These are phyloP conservation scores for Fusarium sororula DNA, from an alignment of 2,329 filamentous ascomycete species.

Conservation along the genomic window DNA sequence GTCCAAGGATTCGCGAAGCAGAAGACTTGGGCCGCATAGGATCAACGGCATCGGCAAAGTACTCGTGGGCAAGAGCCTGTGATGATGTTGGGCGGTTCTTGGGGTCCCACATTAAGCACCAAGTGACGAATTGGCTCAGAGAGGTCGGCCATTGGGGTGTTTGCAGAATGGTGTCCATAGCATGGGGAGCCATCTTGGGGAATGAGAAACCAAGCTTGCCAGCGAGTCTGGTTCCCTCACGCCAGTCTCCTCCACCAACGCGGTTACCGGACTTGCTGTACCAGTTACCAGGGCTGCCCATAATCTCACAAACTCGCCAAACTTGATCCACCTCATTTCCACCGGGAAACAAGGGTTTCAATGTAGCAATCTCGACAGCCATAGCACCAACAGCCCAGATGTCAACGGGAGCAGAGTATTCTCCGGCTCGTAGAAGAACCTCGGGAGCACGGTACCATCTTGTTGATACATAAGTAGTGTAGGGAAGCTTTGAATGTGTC, in stretches of 20 bases:
- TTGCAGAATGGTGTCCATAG: constrained; percentile 93
- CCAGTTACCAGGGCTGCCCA: constrained; percentile 99
- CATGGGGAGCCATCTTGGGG: constrained; percentile 98
- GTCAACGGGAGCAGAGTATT: constrained; percentile 97
- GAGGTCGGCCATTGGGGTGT: constrained; percentile 90
- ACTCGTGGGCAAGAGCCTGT: constrained; percentile 95
- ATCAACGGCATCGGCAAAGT: constrained; percentile 91
- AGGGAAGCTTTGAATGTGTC: constrained; percentile 94
- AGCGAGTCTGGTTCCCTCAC: constrained; percentile 89
- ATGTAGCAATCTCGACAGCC: constrained; percentile 95
- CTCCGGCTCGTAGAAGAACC: constrained; percentile 89
- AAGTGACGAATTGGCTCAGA: constrained; percentile 92
- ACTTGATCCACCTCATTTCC: constrained; percentile 99
- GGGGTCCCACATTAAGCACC: constrained; percentile 99
- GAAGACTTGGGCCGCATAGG: constrained; percentile 92
- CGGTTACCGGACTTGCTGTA: constrained; percentile 88
- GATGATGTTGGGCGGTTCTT: constrained; percentile 89
- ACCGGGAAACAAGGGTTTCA: constrained; percentile 96
- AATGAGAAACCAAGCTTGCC: constrained; percentile 98
- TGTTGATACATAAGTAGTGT: constrained; percentile 98
- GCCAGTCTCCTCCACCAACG: constrained; percentile 97
- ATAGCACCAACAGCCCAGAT: constrained; percentile 99
- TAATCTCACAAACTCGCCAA: constrained; percentile 98
- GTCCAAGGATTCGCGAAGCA: constrained; percentile 81
- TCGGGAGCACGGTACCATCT: constrained; percentile 98